These are phyloP conservation scores for Pichia sp. DNA, from an alignment of 1,139 yeast species.

Conservation along the genomic window DNA sequence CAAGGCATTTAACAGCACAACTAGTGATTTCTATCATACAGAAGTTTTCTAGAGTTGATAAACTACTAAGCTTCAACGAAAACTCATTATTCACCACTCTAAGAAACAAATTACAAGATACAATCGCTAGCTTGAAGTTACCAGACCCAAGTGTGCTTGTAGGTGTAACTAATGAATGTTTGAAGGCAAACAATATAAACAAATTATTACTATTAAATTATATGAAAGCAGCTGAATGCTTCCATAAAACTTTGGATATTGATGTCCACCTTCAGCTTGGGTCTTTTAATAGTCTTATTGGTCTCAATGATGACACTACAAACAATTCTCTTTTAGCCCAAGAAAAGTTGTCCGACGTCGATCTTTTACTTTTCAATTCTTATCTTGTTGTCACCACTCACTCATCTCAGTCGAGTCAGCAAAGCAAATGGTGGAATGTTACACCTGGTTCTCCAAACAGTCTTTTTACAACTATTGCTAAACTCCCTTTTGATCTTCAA, in stretches of 20 bases:
- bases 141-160: conserved; percentile 48
- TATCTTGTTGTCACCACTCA: conserved; percentile 30
- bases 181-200: conserved; percentile 31
- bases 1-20: conserved; percentile 64
- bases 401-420: conserved; percentile 16
- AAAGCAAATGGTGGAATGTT: conserved; percentile 30
- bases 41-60: conserved; percentile 43
- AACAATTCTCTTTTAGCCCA: neutral
- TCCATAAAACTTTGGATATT: conserved; percentile 18
- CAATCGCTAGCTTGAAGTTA: conserved; percentile 34
- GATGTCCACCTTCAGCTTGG: conserved; percentile 19
- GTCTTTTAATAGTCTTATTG: conserved; percentile 17
- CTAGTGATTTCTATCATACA: conserved; percentile 50
- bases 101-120: conserved; percentile 36
- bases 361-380: conserved; percentile 50
- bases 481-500: conserved; percentile 26
- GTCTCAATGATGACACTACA: conserved; percentile 5
- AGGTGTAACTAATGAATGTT: conserved; percentile 36
- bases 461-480: conserved; percentile 27
- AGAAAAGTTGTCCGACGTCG: conserved; percentile 41
- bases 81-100: conserved; percentile 30
- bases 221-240: conserved; percentile 23
- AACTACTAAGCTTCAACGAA: conserved; percentile 33
- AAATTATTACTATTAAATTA: conserved; percentile 36
- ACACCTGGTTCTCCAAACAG: conserved; percentile 23